phyloP scores from a whole-genome alignment of 345 rosid genomes.

The Citropsis articulata region DNA sequence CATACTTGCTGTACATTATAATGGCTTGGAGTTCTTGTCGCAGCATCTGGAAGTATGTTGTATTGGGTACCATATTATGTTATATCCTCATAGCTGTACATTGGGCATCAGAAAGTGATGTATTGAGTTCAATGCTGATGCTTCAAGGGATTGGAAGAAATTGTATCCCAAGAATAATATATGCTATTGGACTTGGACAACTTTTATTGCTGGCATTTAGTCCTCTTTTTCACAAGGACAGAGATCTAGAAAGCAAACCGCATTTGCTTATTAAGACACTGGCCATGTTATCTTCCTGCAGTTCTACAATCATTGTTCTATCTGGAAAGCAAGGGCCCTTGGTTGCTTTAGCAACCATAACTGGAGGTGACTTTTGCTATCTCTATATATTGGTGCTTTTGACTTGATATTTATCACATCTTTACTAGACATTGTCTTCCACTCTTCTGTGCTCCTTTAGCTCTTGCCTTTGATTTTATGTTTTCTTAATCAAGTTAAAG shows the following conservation, averaged over 20 bases:
- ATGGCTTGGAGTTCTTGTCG: constrained; percentile 21
- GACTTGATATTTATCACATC: constrained; percentile 1
- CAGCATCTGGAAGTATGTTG: constrained; percentile 46
- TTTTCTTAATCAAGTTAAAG: neutral
- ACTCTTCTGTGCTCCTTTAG: neutral
- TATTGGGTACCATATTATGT: constrained; percentile 49
- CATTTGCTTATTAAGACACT: constrained; percentile 39
- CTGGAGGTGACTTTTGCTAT: constrained; percentile 53
- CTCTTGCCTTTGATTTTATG: neutral
- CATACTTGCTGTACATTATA: constrained; percentile 38
- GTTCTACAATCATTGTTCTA: constrained; percentile 68
- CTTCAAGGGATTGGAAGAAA: constrained; percentile 42
- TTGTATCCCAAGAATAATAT: constrained; percentile 55
- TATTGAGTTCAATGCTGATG: constrained; percentile 30
- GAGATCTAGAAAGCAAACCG: constrained; percentile 20
- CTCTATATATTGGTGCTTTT: neutral
- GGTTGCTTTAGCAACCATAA: constrained; percentile 56
- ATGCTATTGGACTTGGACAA: constrained; percentile 56
- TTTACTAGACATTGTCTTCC: neutral
- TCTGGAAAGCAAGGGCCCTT: constrained; percentile 86
- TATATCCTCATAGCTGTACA: constrained; percentile 69
- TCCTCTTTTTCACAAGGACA: constrained; percentile 21
- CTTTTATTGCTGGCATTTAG: constrained; percentile 45
- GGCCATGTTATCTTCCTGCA: constrained; percentile 66
- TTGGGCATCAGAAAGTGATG: constrained; percentile 64